Conservation (phyloP, 345 rosid genomes). For the Euclidium syriacum region DNA sequence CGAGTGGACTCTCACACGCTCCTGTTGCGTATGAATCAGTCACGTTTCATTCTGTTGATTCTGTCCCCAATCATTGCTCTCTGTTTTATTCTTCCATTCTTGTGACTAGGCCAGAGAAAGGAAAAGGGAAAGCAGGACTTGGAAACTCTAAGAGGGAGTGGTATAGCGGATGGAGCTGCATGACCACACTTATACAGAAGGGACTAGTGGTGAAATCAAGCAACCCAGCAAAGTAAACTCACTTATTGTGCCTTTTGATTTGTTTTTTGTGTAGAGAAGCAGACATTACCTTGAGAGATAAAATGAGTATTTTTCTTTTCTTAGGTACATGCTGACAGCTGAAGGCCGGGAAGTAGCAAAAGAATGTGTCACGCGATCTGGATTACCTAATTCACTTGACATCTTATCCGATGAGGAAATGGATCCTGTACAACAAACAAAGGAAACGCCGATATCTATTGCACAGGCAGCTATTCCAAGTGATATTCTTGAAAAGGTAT, state of each 20-base stretch:
- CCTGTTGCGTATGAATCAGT: constrained; percentile 55
- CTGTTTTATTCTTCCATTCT: constrained; percentile 4
- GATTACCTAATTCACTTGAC: constrained; percentile 42
- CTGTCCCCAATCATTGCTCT: not conserved
- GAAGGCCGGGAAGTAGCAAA: constrained; percentile 73
- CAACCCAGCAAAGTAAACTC: constrained; percentile 82
- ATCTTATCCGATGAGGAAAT: constrained; percentile 31
- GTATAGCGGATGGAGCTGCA: constrained; percentile 96
- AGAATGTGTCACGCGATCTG: constrained; percentile 67
- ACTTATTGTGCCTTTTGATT: not conserved
- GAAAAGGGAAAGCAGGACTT: constrained; percentile 62
- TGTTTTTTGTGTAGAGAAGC: constrained; percentile 1
- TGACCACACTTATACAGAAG: constrained; percentile 68
- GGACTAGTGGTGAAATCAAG: constrained; percentile 89
- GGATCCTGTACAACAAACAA: constrained; percentile 28
- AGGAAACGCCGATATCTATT: not conserved
- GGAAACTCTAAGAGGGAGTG: constrained; percentile 77
- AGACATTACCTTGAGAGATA: not conserved
- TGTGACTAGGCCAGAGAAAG: constrained; percentile 72
- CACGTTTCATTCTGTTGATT: not conserved
- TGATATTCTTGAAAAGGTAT: constrained; percentile 28
- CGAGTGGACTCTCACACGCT: constrained; percentile 82
- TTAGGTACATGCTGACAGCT: constrained; percentile 80
- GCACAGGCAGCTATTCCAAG: constrained; percentile 16
- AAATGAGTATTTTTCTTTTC: not conserved